A percentile compares a stretch with the other conserved stretches of the same genome.
phyloP scores from a whole-genome alignment of 2,329 filamentous ascomycete species.

The Neofusicoccum sp. region DNA sequence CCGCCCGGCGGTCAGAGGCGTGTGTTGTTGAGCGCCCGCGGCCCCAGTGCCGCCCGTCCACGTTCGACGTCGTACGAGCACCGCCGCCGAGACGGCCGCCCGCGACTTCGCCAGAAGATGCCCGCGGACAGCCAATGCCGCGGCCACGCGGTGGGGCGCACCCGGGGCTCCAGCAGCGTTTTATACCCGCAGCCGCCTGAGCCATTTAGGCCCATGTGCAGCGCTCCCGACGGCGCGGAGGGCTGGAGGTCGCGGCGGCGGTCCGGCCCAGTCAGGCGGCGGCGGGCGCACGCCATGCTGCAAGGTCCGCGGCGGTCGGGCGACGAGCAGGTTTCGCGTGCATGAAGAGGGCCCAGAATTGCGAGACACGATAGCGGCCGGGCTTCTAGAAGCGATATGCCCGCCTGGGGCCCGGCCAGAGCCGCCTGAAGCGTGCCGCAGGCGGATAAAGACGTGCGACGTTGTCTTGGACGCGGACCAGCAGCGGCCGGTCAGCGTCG shows the following conservation, averaged over 20 bases:
- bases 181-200: constrained; percentile 6
- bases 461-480: constrained; percentile 11
- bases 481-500: constrained; percentile 11
- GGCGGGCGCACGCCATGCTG: constrained; percentile 5
- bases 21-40: constrained; percentile 10
- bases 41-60: constrained; percentile 10
- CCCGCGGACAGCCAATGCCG: not conserved
- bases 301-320: not conserved
- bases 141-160: constrained; percentile 5
- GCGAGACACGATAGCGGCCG: not conserved
- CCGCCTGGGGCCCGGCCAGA: not conserved
- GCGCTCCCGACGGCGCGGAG: not conserved
- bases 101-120: not conserved
- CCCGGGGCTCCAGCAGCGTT: not conserved
- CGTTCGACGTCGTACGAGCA: constrained; percentile 13
- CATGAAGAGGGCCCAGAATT: constrained; percentile 14
- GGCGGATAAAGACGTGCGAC: constrained; percentile 1
- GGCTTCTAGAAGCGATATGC: constrained; percentile 14
- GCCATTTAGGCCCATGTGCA: constrained; percentile 1
- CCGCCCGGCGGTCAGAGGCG: not conserved
- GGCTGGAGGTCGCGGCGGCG: not conserved
- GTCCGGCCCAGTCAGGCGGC: not conserved
- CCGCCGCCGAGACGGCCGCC: not conserved
- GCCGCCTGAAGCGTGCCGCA: not conserved
- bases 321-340: constrained; percentile 2